Evolutionary conservation across 1,139 yeast genomes (phyloP).

Genomic region (Candida sanyaensis): DNA sequence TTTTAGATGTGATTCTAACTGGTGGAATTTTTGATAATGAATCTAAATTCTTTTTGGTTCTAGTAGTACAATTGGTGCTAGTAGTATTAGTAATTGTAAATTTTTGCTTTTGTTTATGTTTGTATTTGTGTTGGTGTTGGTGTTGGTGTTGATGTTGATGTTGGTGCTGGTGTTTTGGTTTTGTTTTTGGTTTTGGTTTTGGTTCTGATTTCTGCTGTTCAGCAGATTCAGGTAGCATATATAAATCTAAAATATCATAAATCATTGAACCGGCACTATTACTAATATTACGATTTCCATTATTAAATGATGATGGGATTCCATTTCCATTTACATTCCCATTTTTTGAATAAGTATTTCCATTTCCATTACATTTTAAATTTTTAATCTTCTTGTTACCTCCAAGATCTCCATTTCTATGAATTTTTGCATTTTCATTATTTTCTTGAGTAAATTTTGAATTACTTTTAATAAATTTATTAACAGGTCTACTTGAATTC

Average conservation of each 20-base stretch:
- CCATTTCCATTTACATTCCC: background rate
- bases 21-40: background rate
- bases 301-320: background rate
- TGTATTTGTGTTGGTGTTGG: background rate
- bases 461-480: slow-evolving; percentile 1
- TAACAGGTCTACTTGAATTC: background rate
- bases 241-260: slow-evolving; percentile 11
- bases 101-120: background rate
- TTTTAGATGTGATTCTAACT: background rate
- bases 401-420: background rate
- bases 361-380: too few species aligned
- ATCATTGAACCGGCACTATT: slow-evolving; percentile 9
- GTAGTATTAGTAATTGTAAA: too few species aligned
- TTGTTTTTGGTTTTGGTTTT: too few species aligned
- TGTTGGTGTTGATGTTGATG: background rate
- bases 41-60: background rate
- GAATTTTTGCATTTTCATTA: background rate
- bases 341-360: background rate
- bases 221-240: slow-evolving; percentile 8
- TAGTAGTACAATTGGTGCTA: too few species aligned
- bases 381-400: background rate
- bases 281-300: background rate
- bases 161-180: too few species aligned
- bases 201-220: background rate
- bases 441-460: background rate